phyloP scores from a whole-genome alignment of 306 rosid species.

The Trichosanthes cucumerina region DNA sequence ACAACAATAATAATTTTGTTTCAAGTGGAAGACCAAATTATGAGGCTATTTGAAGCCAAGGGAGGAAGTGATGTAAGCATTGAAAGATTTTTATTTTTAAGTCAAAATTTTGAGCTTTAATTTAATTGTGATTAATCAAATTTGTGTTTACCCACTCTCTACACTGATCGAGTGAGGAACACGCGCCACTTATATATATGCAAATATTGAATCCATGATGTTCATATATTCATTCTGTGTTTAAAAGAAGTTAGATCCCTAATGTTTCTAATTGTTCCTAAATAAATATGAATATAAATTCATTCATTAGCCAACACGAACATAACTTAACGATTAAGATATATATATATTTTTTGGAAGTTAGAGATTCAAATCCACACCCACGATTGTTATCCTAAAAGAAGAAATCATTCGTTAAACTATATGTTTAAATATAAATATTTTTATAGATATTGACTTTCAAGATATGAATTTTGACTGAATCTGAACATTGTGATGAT shows the following conservation, averaged over 20 bases:
- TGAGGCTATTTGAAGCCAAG: background rate
- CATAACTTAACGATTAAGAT: too few relatives aligned
- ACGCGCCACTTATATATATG: background rate
- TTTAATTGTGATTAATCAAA: background rate
- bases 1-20: background rate
- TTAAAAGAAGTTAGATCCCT: background rate
- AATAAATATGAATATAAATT: too few relatives aligned
- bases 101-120: background rate
- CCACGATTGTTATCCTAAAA: too few relatives aligned
- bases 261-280: too few relatives aligned
- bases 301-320: too few relatives aligned
- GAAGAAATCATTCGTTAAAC: background rate
- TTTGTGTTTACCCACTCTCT: background rate
- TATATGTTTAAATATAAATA: too few relatives aligned
- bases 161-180: background rate
- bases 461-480: too few relatives aligned
- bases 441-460: too few relatives aligned
- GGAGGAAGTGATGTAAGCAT: background rate
- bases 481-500: too few relatives aligned
- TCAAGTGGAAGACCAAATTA: conserved; percentile 6
- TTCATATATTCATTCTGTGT: background rate
- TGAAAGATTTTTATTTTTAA: background rate
- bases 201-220: background rate
- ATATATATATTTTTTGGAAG: too few relatives aligned
- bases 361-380: too few relatives aligned